phyloP scores from a whole-genome alignment of 257 asterid genomes.

The Rhazya stricta region DNA sequence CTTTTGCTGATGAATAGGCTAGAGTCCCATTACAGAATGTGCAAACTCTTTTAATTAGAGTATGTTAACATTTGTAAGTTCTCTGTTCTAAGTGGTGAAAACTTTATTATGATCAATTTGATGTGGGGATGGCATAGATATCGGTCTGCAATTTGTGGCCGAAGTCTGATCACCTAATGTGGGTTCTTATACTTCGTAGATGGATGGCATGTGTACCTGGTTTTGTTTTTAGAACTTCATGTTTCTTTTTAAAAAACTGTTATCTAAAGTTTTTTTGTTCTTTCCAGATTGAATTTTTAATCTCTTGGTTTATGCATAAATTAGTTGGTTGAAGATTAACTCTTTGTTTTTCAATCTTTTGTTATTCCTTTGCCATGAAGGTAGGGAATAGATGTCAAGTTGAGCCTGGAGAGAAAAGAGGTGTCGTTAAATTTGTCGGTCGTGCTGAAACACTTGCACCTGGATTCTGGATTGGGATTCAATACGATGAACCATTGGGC shows the following conservation, averaged over 20 bases:
- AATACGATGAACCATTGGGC: conserved; percentile 90
- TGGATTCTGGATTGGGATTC: conserved; percentile 92
- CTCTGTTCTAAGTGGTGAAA: not conserved
- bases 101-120: not conserved
- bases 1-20: too few species aligned
- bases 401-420: conserved; percentile 90
- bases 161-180: not conserved
- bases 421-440: conserved; percentile 76
- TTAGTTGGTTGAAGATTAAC: not conserved
- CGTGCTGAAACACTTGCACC: conserved; percentile 77
- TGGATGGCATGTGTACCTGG: not conserved
- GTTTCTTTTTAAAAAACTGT: not conserved
- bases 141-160: not conserved
- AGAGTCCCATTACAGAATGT: too few species aligned
- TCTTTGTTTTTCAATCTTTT: conserved; percentile 1
- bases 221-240: not conserved
- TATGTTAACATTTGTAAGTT: not conserved
- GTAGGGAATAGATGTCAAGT: conserved; percentile 92
- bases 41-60: not conserved
- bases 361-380: conserved; percentile 29
- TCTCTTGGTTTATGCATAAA: not conserved
- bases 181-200: not conserved
- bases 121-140: not conserved
- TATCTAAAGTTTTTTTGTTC: not conserved
- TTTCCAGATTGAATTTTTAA: not conserved